A percentile compares a stretch with the other conserved stretches of the same genome.
phyloP scores from a whole-genome alignment of 139 green algal genomes.

The Closterium sp. region DNA sequence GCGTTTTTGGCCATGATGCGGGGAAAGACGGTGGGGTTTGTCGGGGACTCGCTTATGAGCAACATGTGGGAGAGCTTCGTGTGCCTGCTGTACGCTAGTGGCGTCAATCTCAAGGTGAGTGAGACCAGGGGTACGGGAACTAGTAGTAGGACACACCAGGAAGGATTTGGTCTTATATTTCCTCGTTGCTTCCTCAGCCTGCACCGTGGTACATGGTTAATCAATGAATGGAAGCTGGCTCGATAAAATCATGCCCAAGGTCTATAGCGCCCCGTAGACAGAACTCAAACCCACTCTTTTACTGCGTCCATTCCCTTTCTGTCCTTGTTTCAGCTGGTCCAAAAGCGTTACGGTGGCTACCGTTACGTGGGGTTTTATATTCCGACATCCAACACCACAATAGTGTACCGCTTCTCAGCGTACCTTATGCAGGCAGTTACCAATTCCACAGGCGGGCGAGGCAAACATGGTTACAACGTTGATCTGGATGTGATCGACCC shows the following conservation, averaged over 20 bases:
- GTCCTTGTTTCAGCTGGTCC: not conserved
- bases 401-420: not conserved
- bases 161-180: too few species aligned
- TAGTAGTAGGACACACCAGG: not conserved
- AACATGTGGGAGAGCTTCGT: not conserved
- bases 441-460: not conserved
- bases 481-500: not conserved
- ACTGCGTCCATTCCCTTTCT: not conserved
- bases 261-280: not conserved
- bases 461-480: not conserved
- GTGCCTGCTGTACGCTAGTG: not conserved
- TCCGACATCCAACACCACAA: not conserved
- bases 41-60: not conserved
- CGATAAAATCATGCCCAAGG: not conserved
- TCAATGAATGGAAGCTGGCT: too few species aligned
- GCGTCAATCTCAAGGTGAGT: not conserved
- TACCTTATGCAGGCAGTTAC: not conserved
- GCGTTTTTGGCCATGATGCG: not conserved
- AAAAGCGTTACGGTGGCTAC: not conserved
- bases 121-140: not conserved
- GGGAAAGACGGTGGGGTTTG: not conserved
- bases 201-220: too few species aligned
- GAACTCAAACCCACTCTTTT: not conserved
- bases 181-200: too few species aligned
- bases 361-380: not conserved